Evolutionary conservation across 352 stramenopile genomes (phyloP), one percentile per base, ranked within the genome.

Genomic region (Phytophthora sp.): DNA sequence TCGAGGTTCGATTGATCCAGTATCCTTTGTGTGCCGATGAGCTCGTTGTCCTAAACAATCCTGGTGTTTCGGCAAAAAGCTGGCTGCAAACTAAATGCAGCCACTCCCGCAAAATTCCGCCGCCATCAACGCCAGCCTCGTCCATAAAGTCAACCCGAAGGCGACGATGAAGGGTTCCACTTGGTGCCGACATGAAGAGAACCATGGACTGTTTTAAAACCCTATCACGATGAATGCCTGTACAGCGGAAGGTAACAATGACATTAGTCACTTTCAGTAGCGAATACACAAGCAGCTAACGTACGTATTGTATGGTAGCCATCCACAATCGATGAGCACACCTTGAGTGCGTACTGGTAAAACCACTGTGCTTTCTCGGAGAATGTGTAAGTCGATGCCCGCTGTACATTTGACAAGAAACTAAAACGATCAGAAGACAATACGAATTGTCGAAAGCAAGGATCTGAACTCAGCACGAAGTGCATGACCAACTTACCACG

Each of bases 131-230:
- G 16, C 86, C 84, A n/a, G 70, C 76, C 61, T 95, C 86, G 29
- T 91, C 82, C 53, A 90, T 78, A 64, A 98, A 97, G 46, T 96
- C 79, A 27, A 96, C 84, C 2, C 86, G 79, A 42, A 97, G 64
- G n/a, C 87, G 86, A 8, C 82, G 82, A 39, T 83, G 84, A 2
- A 95, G 57, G 12, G 69, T 79, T 38, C 70, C 57, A 16, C 71
- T 63, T 2, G 84, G 82, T 6, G 78, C 73, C 4, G 76, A 73
- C 53, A 85, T 70, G 41, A 94, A 77, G 4, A 93, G 68, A 20
- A 76, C 44, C 61, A 90, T 76, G 7, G 81, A 91, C 38, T 94
- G 79, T 45, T 91, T 81, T 36, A 94, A 64, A 13, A 94, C 71
- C 26, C 74, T 78, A n/a, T 93, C 69, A 0, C 84, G 82, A 35